Evolutionary conservation across 192 early-diverging fungal species (phyloP).

Genomic region (Backusella parvicylindrica): DNA sequence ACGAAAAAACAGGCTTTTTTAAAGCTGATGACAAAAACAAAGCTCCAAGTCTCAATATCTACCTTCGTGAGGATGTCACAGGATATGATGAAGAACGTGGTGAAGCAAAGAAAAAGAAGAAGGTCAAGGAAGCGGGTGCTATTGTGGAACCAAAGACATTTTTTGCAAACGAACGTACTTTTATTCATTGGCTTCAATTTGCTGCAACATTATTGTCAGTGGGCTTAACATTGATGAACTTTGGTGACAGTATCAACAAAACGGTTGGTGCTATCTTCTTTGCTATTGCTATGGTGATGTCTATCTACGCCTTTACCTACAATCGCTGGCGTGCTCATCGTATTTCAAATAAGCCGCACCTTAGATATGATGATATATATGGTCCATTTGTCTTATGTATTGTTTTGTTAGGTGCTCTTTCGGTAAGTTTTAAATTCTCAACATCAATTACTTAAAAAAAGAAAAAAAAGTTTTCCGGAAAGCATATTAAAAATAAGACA

Average conservation of each 20-base stretch:
- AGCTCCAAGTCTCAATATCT: neutral
- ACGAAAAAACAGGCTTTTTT: neutral
- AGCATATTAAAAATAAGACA: neutral
- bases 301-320: conserved; percentile 72
- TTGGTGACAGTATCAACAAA: conserved; percentile 65
- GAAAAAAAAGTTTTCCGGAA: neutral
- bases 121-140: conserved; percentile 39
- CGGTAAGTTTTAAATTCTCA: conserved; percentile 18
- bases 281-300: conserved; percentile 61
- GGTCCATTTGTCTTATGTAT: conserved; percentile 72
- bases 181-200: conserved; percentile 85
- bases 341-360: conserved; percentile 44
- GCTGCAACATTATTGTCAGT: conserved; percentile 62
- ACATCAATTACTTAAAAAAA: neutral
- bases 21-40: neutral
- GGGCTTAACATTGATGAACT: conserved; percentile 72
- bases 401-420: conserved; percentile 59
- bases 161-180: conserved; percentile 94
- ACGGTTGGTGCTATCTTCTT: conserved; percentile 70
- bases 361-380: conserved; percentile 68
- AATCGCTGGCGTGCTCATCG: conserved; percentile 75
- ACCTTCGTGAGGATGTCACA: neutral
- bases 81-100: conserved; percentile 5
- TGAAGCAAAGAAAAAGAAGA: neutral
- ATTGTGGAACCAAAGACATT: conserved; percentile 84